Percentiles rank a stretch among this genome's conserved stretches.
phyloP scores from a whole-genome alignment of 495 filamentous ascomycete genomes.

The Xylaria cubensis region DNA sequence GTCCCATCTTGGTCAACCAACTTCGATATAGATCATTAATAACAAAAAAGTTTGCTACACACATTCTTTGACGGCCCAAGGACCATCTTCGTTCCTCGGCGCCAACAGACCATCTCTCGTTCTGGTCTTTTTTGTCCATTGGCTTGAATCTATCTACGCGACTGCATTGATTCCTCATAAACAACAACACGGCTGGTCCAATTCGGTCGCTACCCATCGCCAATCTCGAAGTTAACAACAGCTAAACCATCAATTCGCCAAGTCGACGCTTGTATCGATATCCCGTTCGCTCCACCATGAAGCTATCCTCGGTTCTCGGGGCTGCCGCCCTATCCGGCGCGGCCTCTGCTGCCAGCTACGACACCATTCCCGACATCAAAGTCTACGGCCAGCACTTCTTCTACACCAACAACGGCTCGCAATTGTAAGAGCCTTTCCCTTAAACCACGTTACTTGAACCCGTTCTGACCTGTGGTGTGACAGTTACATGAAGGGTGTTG shows the following conservation, averaged over 20 bases:
- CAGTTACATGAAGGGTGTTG: slow-evolving; percentile 78
- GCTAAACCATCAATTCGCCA: not conserved
- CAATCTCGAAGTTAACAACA: not conserved
- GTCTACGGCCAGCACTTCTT: slow-evolving; percentile 43
- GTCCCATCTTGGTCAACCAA: not conserved
- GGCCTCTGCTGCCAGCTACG: slow-evolving; percentile 36
- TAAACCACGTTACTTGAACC: too few species aligned
- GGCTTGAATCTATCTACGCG: not conserved
- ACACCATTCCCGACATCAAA: slow-evolving; percentile 37
- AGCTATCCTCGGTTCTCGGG: slow-evolving; percentile 36
- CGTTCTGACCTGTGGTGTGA: not conserved
- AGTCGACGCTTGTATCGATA: not conserved
- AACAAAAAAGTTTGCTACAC: not conserved
- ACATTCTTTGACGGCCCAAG: slow-evolving; percentile 18
- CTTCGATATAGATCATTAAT: slow-evolving; percentile 1
- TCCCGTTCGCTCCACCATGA: slow-evolving; percentile 32
- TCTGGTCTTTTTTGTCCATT: slow-evolving; percentile 10
- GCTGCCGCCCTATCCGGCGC: slow-evolving; percentile 36
- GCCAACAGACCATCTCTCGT: slow-evolving; percentile 27
- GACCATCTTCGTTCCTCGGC: not conserved
- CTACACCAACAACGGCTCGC: slow-evolving; percentile 43
- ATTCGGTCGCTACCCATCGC: slow-evolving; percentile 5
- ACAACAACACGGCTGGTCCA: slow-evolving; percentile 14
- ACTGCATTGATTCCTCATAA: slow-evolving; percentile 5
- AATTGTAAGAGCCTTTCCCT: slow-evolving; percentile 35